These are phyloP conservation scores for Suhomyces wounanorum DNA, from an alignment of 1,139 yeast genomes.

Conservation along the genomic window DNA sequence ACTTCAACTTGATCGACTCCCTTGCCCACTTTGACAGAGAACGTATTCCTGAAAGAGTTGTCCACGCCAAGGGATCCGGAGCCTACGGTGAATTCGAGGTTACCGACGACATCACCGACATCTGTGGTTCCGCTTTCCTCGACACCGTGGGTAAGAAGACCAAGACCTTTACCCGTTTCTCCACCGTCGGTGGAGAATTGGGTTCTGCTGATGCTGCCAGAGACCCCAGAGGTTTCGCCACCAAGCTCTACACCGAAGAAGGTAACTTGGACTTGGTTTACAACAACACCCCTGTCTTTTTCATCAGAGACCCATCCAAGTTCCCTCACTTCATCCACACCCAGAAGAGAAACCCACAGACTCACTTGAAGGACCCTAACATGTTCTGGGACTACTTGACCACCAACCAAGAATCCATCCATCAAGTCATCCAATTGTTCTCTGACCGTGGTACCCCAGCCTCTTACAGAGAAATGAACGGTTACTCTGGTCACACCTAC, in stretches of 20 bases:
- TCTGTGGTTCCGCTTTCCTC: constrained; percentile 70
- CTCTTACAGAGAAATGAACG: constrained; percentile 65
- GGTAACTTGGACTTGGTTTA: constrained; percentile 88
- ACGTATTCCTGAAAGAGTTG: constrained; percentile 87
- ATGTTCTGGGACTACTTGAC: constrained; percentile 77
- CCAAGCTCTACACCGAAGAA: constrained; percentile 83
- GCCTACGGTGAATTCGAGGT: constrained; percentile 80
- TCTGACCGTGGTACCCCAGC: constrained; percentile 72
- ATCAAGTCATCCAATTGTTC: constrained; percentile 20
- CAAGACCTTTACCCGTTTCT: constrained; percentile 71
- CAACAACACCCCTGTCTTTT: constrained; percentile 88
- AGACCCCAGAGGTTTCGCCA: constrained; percentile 88
- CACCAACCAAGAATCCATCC: constrained; percentile 51
- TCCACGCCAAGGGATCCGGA: constrained; percentile 89
- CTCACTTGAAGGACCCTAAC: constrained; percentile 76
- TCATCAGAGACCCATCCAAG: constrained; percentile 83
- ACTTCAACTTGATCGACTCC: constrained; percentile 73
- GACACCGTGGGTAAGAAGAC: constrained; percentile 77
- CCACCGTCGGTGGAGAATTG: constrained; percentile 86
- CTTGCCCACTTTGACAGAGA: constrained; percentile 86
- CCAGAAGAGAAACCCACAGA: constrained; percentile 74
- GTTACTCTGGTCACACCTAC: constrained; percentile 77
- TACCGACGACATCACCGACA: constrained; percentile 78
- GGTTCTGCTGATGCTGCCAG: constrained; percentile 87
- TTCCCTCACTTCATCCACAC: constrained; percentile 90